Base-by-base conservation (phyloP, 345 rosid genomes). In the Arabis hirsuta region DNA sequence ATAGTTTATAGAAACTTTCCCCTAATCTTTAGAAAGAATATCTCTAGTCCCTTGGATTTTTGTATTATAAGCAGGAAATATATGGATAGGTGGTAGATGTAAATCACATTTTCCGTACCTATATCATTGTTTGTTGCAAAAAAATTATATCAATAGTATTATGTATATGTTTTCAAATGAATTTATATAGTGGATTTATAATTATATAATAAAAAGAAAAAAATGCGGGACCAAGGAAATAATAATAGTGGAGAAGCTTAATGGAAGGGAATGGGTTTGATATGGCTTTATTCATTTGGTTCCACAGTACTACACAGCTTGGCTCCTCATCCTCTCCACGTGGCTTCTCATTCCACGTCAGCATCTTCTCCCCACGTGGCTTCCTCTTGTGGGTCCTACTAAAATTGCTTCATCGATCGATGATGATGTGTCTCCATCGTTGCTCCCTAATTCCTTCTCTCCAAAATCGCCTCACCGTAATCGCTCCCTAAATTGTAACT, bases 401-500 rank as follows among this genome's bases (percentile, higher is more conserved):
- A 56, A 51, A 48, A 73, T 73, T 67, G 20, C 62, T 46, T 73
- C 58, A 19, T 64, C 68, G 29, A 55, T 44, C 38, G n/a, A 8
- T 44, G n/a, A 8, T 44, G 73, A 39, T 29, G 39, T 19, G 80
- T 78, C 81, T 44, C 56, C 79, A 57, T 77, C 78, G n/a, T 72
- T 77, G 81, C 80, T 79, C 81, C 87, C 81, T 48, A 55, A 62
- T 79, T 75, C 74, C 79, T 12, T 61, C 64, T 68, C 74, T 32
- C 36, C 36, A 1, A 32, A 32, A 6, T 32, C 7, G 36, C 36
- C 36, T 32, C 36, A 7, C 36, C 36, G 6, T 5, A n/a, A n/a
- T n/a, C n/a, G n/a, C n/a, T n/a, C n/a, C n/a, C 24, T 22, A 22
- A 22, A 22, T 29, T 29, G 4, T 5, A 29, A 29, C 32, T 29